Base-by-base conservation (phyloP, 805 yeast species). In the Candida koratica region DNA sequence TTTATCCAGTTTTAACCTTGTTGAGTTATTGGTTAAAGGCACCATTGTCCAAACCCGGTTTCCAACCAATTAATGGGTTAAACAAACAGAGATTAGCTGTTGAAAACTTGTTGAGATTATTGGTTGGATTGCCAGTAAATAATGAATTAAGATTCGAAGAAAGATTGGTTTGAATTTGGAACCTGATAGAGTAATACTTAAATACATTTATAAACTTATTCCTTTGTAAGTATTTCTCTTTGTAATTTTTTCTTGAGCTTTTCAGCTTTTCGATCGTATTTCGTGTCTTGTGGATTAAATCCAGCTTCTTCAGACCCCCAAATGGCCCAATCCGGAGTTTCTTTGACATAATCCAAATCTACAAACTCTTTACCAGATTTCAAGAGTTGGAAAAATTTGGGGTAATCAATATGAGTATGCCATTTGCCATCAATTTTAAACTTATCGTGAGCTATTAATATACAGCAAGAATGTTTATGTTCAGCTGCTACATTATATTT, bases 1-100 rank as follows among this genome's bases (percentile, higher is more conserved):
- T 89, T 67, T 87, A 89, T 66, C 78, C 95, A 16, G 89, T 90
- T 33, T 71, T 90, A 57, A 77, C 94, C 12, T 84, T 88, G 60
- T 73, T 89, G 61, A 77, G 89, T 55, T 89, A 89, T 69, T 89
- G 97, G 97, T 79, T 90, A 57, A 89, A 89, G 72, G 97, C 97
- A 2, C 97, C 97, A 46, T 76, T 89, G 51, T 81, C 95, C 33
- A 84, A 90, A 66, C 85, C 87, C 33, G 96, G 96, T 4, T 84
- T 72, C 65, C 82, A 85, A 57, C 81, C 96, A 20, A 85, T 89
- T 53, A 89, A 89, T 55, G 96, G 97, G 17, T 75, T 89, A 59
- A 90, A 87, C 77, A 90, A 89, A 67, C 97, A 90, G 71, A 82
- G 96, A 58, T 75, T 81, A 51, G 96, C 94, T 34, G 69, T 89